Evolutionary conservation across 768 basidiomycete species (phyloP).

Genomic region (Pleurotus sapidus): DNA sequence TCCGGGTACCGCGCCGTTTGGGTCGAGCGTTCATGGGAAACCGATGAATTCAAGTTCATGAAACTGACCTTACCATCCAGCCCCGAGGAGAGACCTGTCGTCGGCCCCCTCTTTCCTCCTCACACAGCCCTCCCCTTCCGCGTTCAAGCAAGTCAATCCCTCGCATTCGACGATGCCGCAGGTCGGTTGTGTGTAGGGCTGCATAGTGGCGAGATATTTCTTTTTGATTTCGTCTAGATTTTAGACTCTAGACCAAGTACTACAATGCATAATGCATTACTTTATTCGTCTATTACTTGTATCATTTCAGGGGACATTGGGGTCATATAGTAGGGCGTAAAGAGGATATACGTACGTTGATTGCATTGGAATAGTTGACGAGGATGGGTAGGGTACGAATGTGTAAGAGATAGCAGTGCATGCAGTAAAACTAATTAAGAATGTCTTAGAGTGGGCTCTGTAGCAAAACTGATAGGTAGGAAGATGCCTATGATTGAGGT

Average conservation of each 20-base stretch:
- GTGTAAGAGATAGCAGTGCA: not conserved
- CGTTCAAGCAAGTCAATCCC: conserved; percentile 37
- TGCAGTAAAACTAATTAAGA: not conserved
- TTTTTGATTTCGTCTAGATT: conserved; percentile 31
- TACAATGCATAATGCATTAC: not conserved
- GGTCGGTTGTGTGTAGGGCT: conserved; percentile 50
- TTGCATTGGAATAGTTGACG: not conserved
- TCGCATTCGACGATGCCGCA: conserved; percentile 55
- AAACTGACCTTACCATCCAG: conserved; percentile 39
- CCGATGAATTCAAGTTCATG: conserved; percentile 46
- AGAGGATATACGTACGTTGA: not conserved
- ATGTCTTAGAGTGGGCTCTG: not conserved
- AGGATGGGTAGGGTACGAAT: not conserved
- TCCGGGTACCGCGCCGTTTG: conserved; percentile 50
- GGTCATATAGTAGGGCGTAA: not conserved
- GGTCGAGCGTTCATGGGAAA: conserved; percentile 50
- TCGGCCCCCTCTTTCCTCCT: conserved; percentile 40
- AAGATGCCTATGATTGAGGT: conserved; percentile 42
- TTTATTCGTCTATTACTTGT: not conserved
- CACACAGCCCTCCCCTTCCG: conserved; percentile 52
- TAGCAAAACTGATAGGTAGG: not conserved
- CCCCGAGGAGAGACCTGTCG: conserved; percentile 17
- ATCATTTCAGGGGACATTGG: not conserved
- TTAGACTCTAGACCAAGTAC: not conserved
- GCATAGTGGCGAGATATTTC: conserved; percentile 51